These are phyloP conservation scores for Tricholoma matsutake DNA, from an alignment of 768 basidiomycete species.

Conservation along the genomic window DNA sequence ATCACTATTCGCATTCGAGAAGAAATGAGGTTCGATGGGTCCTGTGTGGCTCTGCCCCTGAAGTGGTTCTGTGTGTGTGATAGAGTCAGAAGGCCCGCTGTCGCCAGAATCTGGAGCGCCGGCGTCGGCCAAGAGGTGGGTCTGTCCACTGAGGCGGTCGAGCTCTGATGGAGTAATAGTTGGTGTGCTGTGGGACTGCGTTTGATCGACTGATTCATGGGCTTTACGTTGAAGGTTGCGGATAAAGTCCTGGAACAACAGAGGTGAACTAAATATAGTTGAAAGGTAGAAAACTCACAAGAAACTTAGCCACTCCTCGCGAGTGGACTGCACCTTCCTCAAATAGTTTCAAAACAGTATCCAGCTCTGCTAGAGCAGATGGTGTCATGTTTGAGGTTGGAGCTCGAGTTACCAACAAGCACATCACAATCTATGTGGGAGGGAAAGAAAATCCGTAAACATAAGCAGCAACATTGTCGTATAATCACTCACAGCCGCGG, in stretches of 20 bases:
- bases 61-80: background rate
- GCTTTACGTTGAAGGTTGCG: constrained; percentile 41
- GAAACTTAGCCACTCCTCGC: constrained; percentile 41
- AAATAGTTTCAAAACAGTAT: constrained; percentile 42
- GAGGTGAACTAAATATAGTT: background rate
- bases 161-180: constrained; percentile 43
- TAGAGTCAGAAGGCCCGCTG: constrained; percentile 1
- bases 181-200: constrained; percentile 19
- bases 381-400: constrained; percentile 46
- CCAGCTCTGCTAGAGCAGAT: constrained; percentile 47
- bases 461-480: background rate
- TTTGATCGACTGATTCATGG: constrained; percentile 35
- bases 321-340: constrained; percentile 43
- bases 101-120: constrained; percentile 7
- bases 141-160: constrained; percentile 54
- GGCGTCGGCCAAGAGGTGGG: constrained; percentile 35
- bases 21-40: constrained; percentile 14
- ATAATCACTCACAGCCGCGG: constrained; percentile 51
- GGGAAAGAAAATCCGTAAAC: background rate
- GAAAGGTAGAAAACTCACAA: constrained; percentile 29
- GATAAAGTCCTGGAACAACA: constrained; percentile 35
- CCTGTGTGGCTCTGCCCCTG: background rate
- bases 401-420: constrained; percentile 48
- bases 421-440: constrained; percentile 51
- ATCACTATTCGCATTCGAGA: constrained; percentile 7